A percentile compares a stretch with the other conserved stretches of the same genome.
phyloP scores from a whole-genome alignment of 2,329 filamentous ascomycete species.

The Biscogniauxia mediterranea region DNA sequence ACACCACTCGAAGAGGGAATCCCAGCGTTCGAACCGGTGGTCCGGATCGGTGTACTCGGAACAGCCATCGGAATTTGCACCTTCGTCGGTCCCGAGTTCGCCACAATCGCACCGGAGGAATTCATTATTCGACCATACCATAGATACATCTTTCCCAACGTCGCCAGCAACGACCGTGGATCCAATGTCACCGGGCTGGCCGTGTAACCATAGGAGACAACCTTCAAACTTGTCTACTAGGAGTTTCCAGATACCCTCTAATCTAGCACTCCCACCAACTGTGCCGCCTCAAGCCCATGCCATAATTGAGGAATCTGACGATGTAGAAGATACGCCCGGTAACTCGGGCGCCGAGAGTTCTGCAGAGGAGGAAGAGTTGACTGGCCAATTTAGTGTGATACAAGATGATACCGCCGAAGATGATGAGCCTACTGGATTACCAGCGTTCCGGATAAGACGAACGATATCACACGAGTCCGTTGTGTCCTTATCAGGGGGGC shows the following conservation, averaged over 20 bases:
- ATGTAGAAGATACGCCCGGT: slow-evolving; percentile 32
- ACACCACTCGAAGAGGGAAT: slow-evolving; percentile 46
- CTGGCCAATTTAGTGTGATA: slow-evolving; percentile 14
- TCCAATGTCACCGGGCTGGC: slow-evolving; percentile 63
- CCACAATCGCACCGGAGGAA: slow-evolving; percentile 71
- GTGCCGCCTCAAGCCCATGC: slow-evolving; percentile 25
- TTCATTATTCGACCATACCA: slow-evolving; percentile 76
- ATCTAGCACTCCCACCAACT: slow-evolving; percentile 22
- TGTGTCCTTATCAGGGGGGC: slow-evolving; percentile 79
- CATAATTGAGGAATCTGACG: slow-evolving; percentile 33
- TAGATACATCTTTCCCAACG: slow-evolving; percentile 64
- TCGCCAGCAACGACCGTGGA: slow-evolving; percentile 77
- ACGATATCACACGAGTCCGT: slow-evolving; percentile 83
- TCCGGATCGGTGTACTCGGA: slow-evolving; percentile 64
- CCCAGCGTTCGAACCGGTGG: slow-evolving; percentile 58
- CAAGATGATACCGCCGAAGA: slow-evolving; percentile 28
- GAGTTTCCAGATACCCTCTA: slow-evolving; percentile 40
- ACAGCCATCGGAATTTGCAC: slow-evolving; percentile 60
- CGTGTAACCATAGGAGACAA: slow-evolving; percentile 51
- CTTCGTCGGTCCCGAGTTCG: slow-evolving; percentile 77
- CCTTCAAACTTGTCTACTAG: slow-evolving; percentile 55
- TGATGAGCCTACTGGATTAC: slow-evolving; percentile 33
- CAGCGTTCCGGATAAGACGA: slow-evolving; percentile 55
- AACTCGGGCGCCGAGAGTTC: slow-evolving; percentile 36
- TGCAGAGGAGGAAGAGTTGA: slow-evolving; percentile 29